Evolutionary conservation across 192 early-diverging fungal species (phyloP), one percentile per base, ranked within the genome.

Genomic region (Piromyces sp.): DNA sequence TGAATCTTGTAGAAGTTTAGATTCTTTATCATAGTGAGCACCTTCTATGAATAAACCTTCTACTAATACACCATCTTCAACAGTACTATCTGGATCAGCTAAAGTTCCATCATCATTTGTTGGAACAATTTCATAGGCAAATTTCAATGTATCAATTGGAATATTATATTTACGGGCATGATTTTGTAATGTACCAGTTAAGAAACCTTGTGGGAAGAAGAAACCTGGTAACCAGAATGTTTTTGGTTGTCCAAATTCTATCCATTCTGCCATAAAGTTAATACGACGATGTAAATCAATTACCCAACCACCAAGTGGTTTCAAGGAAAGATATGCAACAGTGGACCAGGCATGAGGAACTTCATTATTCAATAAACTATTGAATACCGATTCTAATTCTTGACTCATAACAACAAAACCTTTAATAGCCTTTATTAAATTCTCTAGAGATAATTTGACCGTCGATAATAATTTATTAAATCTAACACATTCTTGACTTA

Each of bases 191-290:
- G 89, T 88, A 16, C 90, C 89, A 14, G 90, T 92, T 15, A 92
- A 82, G 83, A 92, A 92, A 88, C 87, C 88, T 87, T 92, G 90
- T 33, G 90, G 90, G 86, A 92, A 92, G 82, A 91, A 92, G 85
- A 92, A 92, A 14, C 90, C 90, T 14, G 90, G 88, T 9, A 92
- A 82, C 90, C 90, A 92, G 83, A 92, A 92, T 12, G 86, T 86
- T 19, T 81, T 78, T 16, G 90, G 90, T 81, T 92, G 89, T 3
- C 90, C 90, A 22, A 85, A 79, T 7, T 85, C 83, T 14, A 87
- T 83, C 90, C 90, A 92, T 29, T 83, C 40, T 36, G 30, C 29
- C 29, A 92, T 42, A 36, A 87, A 82, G 6, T 30, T 38, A 30
- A 91, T 85, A 36, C 90, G 84, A 29, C 82, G 40, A 38, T 86